Evolutionary conservation across 2,329 filamentous ascomycete genomes (phyloP), one percentile per base, ranked within the genome.

Genomic region (Coniella lustricola): DNA sequence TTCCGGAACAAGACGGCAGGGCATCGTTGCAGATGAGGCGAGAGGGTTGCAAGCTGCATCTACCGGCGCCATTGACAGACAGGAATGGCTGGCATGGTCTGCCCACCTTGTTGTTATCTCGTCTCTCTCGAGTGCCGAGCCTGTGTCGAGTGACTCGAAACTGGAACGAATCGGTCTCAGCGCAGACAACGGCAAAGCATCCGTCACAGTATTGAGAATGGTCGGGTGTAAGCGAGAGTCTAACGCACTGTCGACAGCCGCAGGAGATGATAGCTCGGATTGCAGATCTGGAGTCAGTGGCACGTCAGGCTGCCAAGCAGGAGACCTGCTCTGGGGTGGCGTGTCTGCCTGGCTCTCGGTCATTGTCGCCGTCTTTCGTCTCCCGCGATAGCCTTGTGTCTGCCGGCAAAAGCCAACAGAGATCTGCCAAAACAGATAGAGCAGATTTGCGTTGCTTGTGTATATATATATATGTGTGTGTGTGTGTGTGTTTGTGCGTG

Each of bases 61-160:
- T 25, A 36, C 36, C 32, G 32, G 31, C 4, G 32, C 22, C 16
- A 41, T 34, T 42, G 56, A 55, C 44, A 58, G 54, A 13, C 55
- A 55, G 47, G 57, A 54, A 45, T 56, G 54, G 51, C 50, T 55
- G 20, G 59, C 51, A 51, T 55, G 55, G 46, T 50, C 50, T 49
- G 53, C 56, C 47, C 59, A 57, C 47, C 59, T 55, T 40, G 46
- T 50, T 46, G 52, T n/a, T 41, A 32, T 49, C 46, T 25, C 43
- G 37, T 25, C 38, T 33, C 37, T 37, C 46, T 37, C 46, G 50
- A 43, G 46, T 42, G 38, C n/a, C n/a, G 49, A 46, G 37, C 25
- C 37, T 43, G 46, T 21, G 46, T 32, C 43, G 34, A 42, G 33
- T 32, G 38, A 16, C 34, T 42, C 50, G 46, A 37, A 38, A 46